Evolutionary conservation across 2,329 filamentous ascomycete species (phyloP), one percentile per base, ranked within the genome.

Genomic region (Diaporthe citri): DNA sequence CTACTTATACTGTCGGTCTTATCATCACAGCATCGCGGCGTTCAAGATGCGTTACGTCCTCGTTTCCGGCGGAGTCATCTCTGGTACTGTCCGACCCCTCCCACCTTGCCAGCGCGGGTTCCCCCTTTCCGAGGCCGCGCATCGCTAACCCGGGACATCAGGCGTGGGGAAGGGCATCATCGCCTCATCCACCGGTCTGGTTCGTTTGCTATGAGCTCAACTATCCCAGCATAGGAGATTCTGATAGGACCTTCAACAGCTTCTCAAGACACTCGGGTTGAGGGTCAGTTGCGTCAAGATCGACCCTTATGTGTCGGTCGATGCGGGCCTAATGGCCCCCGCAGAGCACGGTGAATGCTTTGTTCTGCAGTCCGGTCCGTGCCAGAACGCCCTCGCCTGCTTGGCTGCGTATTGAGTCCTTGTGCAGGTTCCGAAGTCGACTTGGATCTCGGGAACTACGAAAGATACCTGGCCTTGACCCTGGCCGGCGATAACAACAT

Each of bases 401-500:
- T 13, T 8, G n/a, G 15, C 52, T 17, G 39, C 52, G 39, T 72
- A 31, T 46, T 71, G 51, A 69, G 76, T 46, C 31, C 59, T 72
- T 56, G 64, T 69, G 12, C 67, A 75, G 79, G 79, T 46, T 75
- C 74, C 69, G 82, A 87, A 80, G 83, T 82, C 52, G 88, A 90
- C 79, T 81, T 90, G 17, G 89, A 91, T 79, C 85, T 91, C 59
- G 89, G 89, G 28, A 90, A 90, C 81, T 91, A 90, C 79, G 88
- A 90, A 80, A 81, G 87, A 75, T 97, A 97, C 82, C 92, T 98
- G 72, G 93, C 93, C 81, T 93, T 96, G 78, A 94, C 93, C 73
- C 89, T 98, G 76, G 95, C 92, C 12, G 89, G 93, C 76, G 95
- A 98, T 79, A 95, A 96, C 87, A 98, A 98, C 85, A 97, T 99